Evolutionary conservation across 495 filamentous ascomycete genomes (phyloP).

Genomic region (Collariella sp.): DNA sequence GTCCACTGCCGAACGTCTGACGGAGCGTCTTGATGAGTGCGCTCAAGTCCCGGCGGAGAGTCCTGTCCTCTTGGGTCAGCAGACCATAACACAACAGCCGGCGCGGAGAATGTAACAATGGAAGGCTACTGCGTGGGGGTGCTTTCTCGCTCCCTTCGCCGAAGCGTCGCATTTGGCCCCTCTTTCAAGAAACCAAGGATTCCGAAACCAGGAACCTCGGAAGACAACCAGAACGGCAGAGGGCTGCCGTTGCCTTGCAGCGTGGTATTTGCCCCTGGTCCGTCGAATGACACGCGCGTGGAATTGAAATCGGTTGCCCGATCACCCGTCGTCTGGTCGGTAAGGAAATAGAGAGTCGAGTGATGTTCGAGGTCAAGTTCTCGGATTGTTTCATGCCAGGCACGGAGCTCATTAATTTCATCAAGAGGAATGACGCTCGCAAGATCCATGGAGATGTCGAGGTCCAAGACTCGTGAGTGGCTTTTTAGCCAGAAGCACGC

Average conservation of each 20-base stretch:
- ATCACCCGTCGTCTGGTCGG: background rate
- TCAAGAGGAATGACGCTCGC: background rate
- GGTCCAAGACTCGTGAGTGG: background rate
- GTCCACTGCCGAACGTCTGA: background rate
- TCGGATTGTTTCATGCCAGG: too few species aligned
- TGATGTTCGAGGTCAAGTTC: too few species aligned
- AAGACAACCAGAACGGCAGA: background rate
- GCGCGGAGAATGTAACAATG: background rate
- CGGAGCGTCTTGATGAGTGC: background rate
- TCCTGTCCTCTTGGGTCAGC: background rate
- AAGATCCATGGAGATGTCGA: background rate
- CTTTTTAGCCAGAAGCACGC: background rate
- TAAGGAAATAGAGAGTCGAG: too few species aligned
- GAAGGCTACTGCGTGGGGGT: slow-evolving; percentile 1
- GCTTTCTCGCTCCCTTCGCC: background rate
- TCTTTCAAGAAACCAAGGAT: background rate
- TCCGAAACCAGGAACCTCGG: background rate
- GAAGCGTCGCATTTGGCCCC: background rate
- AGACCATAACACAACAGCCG: background rate
- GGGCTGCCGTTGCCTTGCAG: background rate
- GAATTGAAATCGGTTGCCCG: background rate
- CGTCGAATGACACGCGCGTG: background rate
- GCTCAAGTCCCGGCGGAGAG: background rate
- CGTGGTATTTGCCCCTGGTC: slow-evolving; percentile 3
- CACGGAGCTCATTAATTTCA: background rate